Evolutionary conservation across 805 yeast genomes (phyloP).

Genomic region (Schwanniomyces pseudopolymorphus): DNA sequence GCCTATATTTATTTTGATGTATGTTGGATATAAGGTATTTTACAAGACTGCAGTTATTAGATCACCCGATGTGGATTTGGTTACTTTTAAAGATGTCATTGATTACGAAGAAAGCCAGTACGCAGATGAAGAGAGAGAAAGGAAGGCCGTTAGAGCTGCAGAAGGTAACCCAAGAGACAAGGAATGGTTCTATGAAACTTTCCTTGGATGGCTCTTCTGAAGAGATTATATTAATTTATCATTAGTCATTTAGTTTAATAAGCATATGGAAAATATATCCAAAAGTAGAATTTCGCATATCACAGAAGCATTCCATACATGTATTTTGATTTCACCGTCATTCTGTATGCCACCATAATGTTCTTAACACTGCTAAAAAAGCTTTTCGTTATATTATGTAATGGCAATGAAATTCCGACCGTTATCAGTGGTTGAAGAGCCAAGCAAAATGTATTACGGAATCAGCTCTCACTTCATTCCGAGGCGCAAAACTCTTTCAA

Average conservation of each 20-base stretch:
- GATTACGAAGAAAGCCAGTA: slow-evolving; percentile 52
- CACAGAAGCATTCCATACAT: not conserved
- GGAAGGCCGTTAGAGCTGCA: slow-evolving; percentile 36
- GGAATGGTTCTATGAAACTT: slow-evolving; percentile 50
- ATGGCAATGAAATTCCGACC: not conserved
- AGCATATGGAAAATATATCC: not conserved
- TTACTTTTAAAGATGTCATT: slow-evolving; percentile 53
- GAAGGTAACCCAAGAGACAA: slow-evolving; percentile 43
- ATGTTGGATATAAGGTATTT: slow-evolving; percentile 59
- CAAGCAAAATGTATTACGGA: not conserved
- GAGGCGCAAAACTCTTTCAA: too few species aligned
- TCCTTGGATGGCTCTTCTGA: slow-evolving; percentile 50
- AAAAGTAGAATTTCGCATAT: not conserved
- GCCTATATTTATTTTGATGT: slow-evolving; percentile 58
- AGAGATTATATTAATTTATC: not conserved
- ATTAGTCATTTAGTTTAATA: not conserved
- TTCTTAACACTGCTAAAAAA: too few species aligned
- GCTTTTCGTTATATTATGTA: not conserved
- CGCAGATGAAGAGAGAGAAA: slow-evolving; percentile 32
- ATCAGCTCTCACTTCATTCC: too few species aligned
- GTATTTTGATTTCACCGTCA: too few species aligned
- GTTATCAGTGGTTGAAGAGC: not conserved
- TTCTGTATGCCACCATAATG: not conserved
- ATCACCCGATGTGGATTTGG: slow-evolving; percentile 61
- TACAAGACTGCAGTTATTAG: slow-evolving; percentile 48